These are phyloP conservation scores for Pyrus communis DNA, from an alignment of 306 rosid species.

Conservation along the genomic window DNA sequence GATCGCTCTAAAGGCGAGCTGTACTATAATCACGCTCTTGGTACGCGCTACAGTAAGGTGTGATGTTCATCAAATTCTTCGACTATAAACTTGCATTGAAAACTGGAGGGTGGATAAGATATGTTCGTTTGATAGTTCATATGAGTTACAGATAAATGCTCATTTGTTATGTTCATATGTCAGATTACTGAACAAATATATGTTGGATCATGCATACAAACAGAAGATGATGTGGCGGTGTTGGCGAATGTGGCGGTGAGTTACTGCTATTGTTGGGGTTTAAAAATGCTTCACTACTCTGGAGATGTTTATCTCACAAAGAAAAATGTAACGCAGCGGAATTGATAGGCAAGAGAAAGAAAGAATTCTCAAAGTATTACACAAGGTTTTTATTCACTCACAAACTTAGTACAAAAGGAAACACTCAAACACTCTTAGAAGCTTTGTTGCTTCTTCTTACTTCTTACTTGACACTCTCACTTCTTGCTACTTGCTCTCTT, in stretches of 20 bases:
- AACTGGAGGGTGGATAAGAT: background rate
- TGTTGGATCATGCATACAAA: slow-evolving; percentile 91
- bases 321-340: too few relatives aligned
- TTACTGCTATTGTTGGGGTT: too few relatives aligned
- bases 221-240: slow-evolving; percentile 64
- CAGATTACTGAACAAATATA: slow-evolving; percentile 88
- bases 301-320: too few relatives aligned
- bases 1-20: slow-evolving; percentile 81
- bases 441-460: too few relatives aligned
- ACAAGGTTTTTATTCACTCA: too few relatives aligned
- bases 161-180: slow-evolving; percentile 16
- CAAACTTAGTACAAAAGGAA: too few relatives aligned
- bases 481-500: too few relatives aligned
- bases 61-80: slow-evolving; percentile 8
- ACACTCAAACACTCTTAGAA: too few relatives aligned
- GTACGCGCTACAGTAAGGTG: slow-evolving; percentile 92
- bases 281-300: too few relatives aligned
- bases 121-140: background rate
- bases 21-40: slow-evolving; percentile 74
- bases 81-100: background rate
- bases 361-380: too few relatives aligned
- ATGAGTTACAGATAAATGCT: background rate
- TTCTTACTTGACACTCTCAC: too few relatives aligned
- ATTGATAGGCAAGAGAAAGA: too few relatives aligned
- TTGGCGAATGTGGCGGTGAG: slow-evolving; percentile 59